Evolutionary conservation across 2,329 filamentous ascomycete genomes (phyloP).

Genomic region (Pseudocercospora vitis): DNA sequence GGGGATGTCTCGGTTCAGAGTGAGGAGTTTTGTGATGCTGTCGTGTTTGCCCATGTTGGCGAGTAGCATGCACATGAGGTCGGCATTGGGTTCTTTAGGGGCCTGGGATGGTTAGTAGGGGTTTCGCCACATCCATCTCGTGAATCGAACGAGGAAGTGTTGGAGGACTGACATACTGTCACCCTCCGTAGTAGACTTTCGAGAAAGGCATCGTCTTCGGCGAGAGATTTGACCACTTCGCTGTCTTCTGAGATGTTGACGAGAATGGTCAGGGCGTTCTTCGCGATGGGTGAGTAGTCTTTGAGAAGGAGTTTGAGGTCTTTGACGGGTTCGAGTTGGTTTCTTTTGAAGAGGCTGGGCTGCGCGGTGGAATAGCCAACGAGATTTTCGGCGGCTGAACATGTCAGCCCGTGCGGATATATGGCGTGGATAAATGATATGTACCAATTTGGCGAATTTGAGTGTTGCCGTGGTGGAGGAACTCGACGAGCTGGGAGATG

Average conservation of each 20-base stretch:
- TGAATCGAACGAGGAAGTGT: too few relatives aligned
- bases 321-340: constrained; percentile 74
- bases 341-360: constrained; percentile 78
- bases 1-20: constrained; percentile 66
- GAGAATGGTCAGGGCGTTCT: constrained; percentile 86
- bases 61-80: constrained; percentile 85
- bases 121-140: too few relatives aligned
- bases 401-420: constrained; percentile 21
- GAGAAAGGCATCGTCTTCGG: constrained; percentile 77
- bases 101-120: constrained; percentile 49
- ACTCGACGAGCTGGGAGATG: constrained; percentile 16
- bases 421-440: constrained; percentile 19
- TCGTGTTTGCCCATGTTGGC: constrained; percentile 88
- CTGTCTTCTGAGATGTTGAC: constrained; percentile 79
- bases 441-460: constrained; percentile 80
- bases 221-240: constrained; percentile 71
- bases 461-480: constrained; percentile 58
- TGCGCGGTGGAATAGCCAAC: constrained; percentile 79
- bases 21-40: constrained; percentile 66
- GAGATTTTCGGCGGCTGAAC: constrained; percentile 74
- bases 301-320: constrained; percentile 83
- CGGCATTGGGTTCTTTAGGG: constrained; percentile 74
- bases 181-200: constrained; percentile 71
- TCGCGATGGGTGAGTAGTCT: constrained; percentile 90
- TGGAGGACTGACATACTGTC: constrained; percentile 69